Base-by-base conservation (phyloP, 805 yeast genomes). In the Wickerhamiella qilinensis region DNA sequence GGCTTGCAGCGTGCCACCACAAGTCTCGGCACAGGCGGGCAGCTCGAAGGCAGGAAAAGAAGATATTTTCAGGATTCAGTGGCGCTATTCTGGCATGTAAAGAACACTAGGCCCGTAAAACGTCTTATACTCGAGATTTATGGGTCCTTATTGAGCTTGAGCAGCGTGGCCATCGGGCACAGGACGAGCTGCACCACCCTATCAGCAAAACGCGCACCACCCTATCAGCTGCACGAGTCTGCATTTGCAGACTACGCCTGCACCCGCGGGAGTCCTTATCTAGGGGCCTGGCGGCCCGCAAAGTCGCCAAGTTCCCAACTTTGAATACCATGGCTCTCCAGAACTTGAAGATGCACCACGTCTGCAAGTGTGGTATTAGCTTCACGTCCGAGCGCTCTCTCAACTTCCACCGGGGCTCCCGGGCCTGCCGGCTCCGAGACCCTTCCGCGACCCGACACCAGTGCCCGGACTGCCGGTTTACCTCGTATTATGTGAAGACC, bases 351-450 rank as follows among this genome's bases (percentile, higher is more conserved):
- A 28, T 15, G n/a, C 30, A 8, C 15, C 14, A 8, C 14, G 30
- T 28, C 35, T 38, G 41, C 16, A 33, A 34, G 30, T 38, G 41
- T 37, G 41, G 41, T 2, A 36, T 38, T 2, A 35, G 37, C 4
- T 38, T 38, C 24, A 38, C 41, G 7, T 33, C 37, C 11, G 41
- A 38, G 18, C 30, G 41, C 15, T 24, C 33, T 15, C 38, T 38
- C 5, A 38, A 38, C 28, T 38, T 38, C 22, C 41, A 38, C 30
- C 28, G 41, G 12, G 41, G 41, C 11, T 18, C 28, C 6, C 37
- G 41, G 22, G 41, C 41, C 20, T 38, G 41, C 31, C 36, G 41
- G 12, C 31, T 38, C 8, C 20, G 41, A 17, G 41, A 38, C 30
- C 41, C 41, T 17, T 28, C 33, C 15, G 38, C 38, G 20, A 33